Evolutionary conservation across 2,329 filamentous ascomycete genomes (phyloP), one percentile per base, ranked within the genome.

Genomic region (Annulohypoxylon truncatum): DNA sequence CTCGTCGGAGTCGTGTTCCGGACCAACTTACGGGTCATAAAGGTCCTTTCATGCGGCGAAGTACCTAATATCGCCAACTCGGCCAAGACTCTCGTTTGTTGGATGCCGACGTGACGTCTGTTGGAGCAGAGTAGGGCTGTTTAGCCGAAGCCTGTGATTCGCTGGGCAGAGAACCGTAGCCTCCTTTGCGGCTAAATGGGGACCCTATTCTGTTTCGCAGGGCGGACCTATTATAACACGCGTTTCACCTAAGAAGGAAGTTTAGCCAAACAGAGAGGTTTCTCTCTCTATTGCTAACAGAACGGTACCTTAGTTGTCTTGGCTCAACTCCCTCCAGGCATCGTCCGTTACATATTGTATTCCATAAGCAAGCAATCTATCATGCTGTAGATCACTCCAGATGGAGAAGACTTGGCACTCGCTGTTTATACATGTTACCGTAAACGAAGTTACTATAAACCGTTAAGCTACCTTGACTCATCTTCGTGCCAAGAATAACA

Each of bases 241-340:
- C 73, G 73, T 75, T 74, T 74, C 71, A 72, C 63, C 69, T 73
- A 74, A 73, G 67, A 69, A 69, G 66, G 61, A 47, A 68, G 57
- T 75, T 73, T 73, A 76, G 65, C 68, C 70, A 70, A 61, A 68
- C 68, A 67, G 56, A 66, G 57, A 46, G 33, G 46, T 38, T 61
- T 57, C 24, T 31, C 38, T 59, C 59, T 46, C 60, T 64, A 51
- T 68, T 20, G 42, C 58, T 57, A 64, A 40, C 10, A 52, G 52
- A 40, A 62, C 47, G 51, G 64, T 70, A 69, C 67, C 71, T 71
- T 69, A 50, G 61, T 67, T 68, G 51, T 62, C 69, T 66, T 69
- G 59, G 61, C 64, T 61, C 46, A 57, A 67, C 61, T 26, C 24
- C 53, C 59, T 52, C 59, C 58, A 44, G 61, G 33, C 48, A 66